Evolutionary conservation across 208 protist genomes (phyloP).

Genomic region (Trichomonas tenax): DNA sequence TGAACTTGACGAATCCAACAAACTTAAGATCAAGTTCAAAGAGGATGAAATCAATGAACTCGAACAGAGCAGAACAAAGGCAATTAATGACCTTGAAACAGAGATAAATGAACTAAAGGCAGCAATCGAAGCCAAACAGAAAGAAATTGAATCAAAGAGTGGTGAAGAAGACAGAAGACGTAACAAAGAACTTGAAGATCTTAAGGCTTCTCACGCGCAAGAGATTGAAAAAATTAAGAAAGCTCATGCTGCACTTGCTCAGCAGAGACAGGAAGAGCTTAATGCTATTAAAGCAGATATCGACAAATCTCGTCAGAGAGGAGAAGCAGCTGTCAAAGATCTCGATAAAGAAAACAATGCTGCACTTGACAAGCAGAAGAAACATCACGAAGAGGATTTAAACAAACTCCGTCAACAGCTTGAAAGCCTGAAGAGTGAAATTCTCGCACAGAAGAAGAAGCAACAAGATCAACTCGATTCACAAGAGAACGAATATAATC

Average conservation of each 20-base stretch:
- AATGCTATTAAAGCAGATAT: not conserved
- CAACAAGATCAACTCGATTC: not conserved
- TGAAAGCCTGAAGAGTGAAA: not conserved
- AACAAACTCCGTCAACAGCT: not conserved
- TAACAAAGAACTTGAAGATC: not conserved
- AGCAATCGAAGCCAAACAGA: too few species aligned
- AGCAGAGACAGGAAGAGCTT: not conserved
- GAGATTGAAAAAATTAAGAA: not conserved
- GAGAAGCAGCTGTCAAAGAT: not conserved
- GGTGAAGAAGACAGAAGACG: too few species aligned
- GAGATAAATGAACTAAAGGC: not conserved
- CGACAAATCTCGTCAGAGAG: not conserved
- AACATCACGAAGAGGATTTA: not conserved
- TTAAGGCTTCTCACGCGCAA: not conserved
- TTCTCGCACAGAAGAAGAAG: not conserved
- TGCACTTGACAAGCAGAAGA: not conserved
- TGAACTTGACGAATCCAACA: not conserved
- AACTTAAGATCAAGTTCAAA: not conserved
- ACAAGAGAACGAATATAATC: not conserved
- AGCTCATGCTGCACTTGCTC: not conserved
- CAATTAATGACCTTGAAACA: not conserved
- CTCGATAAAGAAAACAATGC: not conserved
- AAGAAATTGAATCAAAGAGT: not conserved
- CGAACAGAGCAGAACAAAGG: too few species aligned
- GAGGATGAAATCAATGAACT: not conserved